Percentiles rank a stretch among this genome's conserved stretches.
These are phyloP conservation scores for Cenococcum geophilum DNA, from an alignment of 495 filamentous ascomycete species.

Conservation along the genomic window DNA sequence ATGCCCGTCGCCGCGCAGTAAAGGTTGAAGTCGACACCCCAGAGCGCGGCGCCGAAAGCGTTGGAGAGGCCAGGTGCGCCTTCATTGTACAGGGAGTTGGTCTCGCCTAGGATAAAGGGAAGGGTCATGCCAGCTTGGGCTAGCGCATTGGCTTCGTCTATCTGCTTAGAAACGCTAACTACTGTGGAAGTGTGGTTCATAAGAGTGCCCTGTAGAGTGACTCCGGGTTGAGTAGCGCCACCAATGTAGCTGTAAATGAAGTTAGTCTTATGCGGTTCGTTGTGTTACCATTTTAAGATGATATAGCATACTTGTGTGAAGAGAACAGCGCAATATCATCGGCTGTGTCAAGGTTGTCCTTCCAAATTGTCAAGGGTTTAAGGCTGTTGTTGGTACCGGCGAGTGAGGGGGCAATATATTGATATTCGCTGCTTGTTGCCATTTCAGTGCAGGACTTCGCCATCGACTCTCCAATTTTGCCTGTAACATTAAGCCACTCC, in stretches of 20 bases:
- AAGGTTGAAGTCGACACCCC: conserved; percentile 62
- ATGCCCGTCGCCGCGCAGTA: conserved; percentile 53
- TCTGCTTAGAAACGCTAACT: conserved; percentile 44
- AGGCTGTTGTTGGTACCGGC: conserved; percentile 51
- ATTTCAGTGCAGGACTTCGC: conserved; percentile 47
- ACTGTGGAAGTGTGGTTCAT: conserved; percentile 60
- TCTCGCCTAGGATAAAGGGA: conserved; percentile 60
- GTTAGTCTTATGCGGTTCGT: background rate
- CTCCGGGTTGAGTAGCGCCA: conserved; percentile 54
- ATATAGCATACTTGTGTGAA: conserved; percentile 53
- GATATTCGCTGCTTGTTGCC: conserved; percentile 39
- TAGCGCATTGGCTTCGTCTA: conserved; percentile 5
- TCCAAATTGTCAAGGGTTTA: conserved; percentile 47
- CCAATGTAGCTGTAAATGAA: conserved; percentile 52
- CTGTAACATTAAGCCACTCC: conserved; percentile 56
- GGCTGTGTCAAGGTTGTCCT: conserved; percentile 47
- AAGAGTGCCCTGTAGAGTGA: conserved; percentile 57
- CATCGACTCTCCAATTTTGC: conserved; percentile 47
- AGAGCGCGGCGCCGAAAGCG: conserved; percentile 64
- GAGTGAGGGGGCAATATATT: conserved; percentile 57
- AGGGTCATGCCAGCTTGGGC: conserved; percentile 31
- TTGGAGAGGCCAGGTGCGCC: conserved; percentile 59
- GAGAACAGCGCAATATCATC: conserved; percentile 51
- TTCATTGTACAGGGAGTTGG: conserved; percentile 59
- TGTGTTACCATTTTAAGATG: background rate